Base-by-base conservation (phyloP, 169 alveolate species). In the Cryptosporidium sp. region DNA sequence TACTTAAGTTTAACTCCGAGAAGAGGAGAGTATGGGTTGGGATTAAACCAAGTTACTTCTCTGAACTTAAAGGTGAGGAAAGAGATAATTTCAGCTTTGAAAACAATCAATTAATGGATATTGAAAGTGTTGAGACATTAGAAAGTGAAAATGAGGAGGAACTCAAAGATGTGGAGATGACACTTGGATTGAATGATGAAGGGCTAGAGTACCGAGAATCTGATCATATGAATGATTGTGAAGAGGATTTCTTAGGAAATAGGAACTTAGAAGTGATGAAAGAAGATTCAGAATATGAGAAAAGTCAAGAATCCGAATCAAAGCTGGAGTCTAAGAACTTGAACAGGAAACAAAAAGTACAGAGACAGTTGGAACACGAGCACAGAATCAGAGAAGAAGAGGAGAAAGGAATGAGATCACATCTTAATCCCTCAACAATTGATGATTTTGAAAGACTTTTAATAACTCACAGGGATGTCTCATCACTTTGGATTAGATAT, bases 401-500 rank as follows among this genome's bases (percentile, higher is more conserved):
- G 35, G 73, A 62, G 12, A 80, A 45, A 26, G 80, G 73, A 16
- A 80, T 80, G 73, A 42, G 42, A n/a, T 80, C 89, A 8, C 73
- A 65, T 18, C 18, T 80, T 18, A 65, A 80, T 39, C 89, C 89
- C 18, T 29, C 73, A 42, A 62, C 68, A 12, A 62, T 80, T 48
- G 75, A 80, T 56, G 96, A 93, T 85, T 93, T 93, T 45, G 96
- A 93, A 70, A 91, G 95, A 18, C 71, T 91, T 33, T 48, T 92
- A 26, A 84, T 93, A 23, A 91, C 94, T 29, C 69, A 91, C 44
- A 93, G 93, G 5, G 93, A 92, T 65, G 89, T 94, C 7, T 93
- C 96, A 1, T 89, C 93, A n/a, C 91, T 93, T 9, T 93, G 96
- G 96, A 93, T 80, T 0, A 92, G 92, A 72, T 94, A 94, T 86